Base-by-base conservation (phyloP, 305 asterid species). In the Fraxinus xanthoxyloides region DNA sequence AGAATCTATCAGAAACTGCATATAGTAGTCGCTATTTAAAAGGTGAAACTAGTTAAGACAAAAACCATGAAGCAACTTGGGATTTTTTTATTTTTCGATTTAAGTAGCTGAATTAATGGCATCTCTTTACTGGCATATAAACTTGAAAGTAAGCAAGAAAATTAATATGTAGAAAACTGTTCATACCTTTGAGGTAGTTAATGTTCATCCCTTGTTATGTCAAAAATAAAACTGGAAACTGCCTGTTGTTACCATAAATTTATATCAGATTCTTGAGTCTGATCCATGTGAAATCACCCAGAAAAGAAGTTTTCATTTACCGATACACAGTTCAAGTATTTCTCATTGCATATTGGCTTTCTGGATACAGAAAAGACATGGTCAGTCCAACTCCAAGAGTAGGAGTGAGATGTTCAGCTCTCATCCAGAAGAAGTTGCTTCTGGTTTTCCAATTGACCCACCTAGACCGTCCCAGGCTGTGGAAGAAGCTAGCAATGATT, bases 371-470 rank as follows among this genome's bases (percentile, higher is more conserved):
- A 96, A 90, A 87, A 88, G 98, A 79, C 94, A 90, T 30, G 89
- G 90, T 63, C 97, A 92, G 78, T 81, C 97, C 74, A 94, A 87
- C 90, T 85, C 94, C 75, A 96, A 92, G 90, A 94, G 99, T 92
- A 90, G 99, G 90, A 96, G 98, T 81, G 99, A 96, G 90, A 92
- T 94, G 93, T 96, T 94, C 91, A 93, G 79, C 85, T 87, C 98
- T 85, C 97, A 94, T 77, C 96, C 88, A 0, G 99, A 94, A 87
- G 97, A 96, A 81, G 94, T 86, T 77, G 98, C 98, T 72, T 93
- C 98, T n/a, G 98, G 98, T 85, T 94, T 96, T 84, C 99, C 98
- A 7, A 94, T 96, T 72, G 98, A 96, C 77, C 99, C 98, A 13
- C 99, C 97, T 9, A 86, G 97, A 81, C 97, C 95, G 63, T 89